phyloP scores from a whole-genome alignment of 495 filamentous ascomycete species.

The Gamarada debralockiae region DNA sequence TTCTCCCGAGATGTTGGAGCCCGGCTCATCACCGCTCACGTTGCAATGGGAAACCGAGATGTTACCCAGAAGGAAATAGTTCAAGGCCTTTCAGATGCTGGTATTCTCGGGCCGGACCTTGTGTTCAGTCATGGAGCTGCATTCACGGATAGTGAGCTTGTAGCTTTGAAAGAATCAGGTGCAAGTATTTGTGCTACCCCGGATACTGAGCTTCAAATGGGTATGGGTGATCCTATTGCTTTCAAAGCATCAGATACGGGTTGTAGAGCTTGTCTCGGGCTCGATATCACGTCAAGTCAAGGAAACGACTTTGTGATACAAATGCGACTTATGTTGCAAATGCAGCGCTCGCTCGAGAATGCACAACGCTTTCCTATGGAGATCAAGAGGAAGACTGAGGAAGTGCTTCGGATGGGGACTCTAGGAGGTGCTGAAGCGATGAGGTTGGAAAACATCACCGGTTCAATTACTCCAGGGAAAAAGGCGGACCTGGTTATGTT shows the following conservation, averaged over 20 bases:
- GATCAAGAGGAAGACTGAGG: constrained; percentile 37
- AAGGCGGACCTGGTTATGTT: constrained; percentile 41
- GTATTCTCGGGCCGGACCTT: neutral
- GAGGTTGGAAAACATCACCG: constrained; percentile 35
- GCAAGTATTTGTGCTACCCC: constrained; percentile 33
- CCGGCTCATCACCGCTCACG: neutral
- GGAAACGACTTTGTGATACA: neutral
- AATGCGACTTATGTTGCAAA: constrained; percentile 6
- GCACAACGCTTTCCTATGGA: neutral
- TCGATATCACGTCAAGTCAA: constrained; percentile 31
- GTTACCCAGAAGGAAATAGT: neutral
- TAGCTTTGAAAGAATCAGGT: neutral
- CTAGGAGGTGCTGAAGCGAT: constrained; percentile 35
- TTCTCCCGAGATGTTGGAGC: neutral
- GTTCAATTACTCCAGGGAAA: constrained; percentile 40
- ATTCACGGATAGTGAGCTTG: neutral
- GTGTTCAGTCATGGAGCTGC: neutral
- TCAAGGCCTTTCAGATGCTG: neutral
- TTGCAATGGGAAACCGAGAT: neutral
- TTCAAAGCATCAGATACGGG: constrained; percentile 33
- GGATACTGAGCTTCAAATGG: constrained; percentile 38
- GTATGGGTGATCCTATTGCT: neutral
- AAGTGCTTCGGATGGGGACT: constrained; percentile 41
- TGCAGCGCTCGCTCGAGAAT: constrained; percentile 20
- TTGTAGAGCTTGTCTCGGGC: constrained; percentile 5